These are phyloP conservation scores for Cydonia oblonga DNA, from an alignment of 331 rosid genomes.

Conservation along the genomic window DNA sequence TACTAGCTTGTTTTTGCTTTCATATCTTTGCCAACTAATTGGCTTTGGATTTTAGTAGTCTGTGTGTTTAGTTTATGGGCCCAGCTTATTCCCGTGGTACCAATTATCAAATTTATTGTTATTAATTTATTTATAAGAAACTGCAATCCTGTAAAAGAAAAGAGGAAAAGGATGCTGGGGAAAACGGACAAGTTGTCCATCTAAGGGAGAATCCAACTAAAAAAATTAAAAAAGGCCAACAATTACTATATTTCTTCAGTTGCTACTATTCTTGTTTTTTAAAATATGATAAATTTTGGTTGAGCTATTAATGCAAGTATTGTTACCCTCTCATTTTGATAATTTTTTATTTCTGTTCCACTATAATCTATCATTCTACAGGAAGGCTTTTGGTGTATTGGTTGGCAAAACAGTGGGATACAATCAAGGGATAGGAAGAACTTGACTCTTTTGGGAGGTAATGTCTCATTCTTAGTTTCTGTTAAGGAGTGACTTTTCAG, in stretches of 20 bases:
- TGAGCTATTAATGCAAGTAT: background rate
- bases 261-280: background rate
- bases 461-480: background rate
- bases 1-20: background rate
- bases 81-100: background rate
- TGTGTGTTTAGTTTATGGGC: background rate
- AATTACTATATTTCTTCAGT: no score
- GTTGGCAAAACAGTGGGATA: constrained; percentile 96
- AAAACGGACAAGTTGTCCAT: no score
- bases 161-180: no score
- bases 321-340: background rate
- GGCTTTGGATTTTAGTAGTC: background rate
- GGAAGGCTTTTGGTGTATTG: constrained; percentile 86
- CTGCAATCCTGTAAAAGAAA: no score
- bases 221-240: background rate
- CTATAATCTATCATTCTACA: constrained; percentile 18
- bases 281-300: background rate
- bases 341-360: background rate
- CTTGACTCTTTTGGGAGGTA: constrained; percentile 94
- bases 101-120: background rate
- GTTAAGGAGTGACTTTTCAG: background rate
- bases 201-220: no score
- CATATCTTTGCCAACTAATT: background rate
- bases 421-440: constrained; percentile 78
- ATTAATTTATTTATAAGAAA: background rate